A percentile compares a stretch with the other conserved stretches of the same genome.
phyloP scores from a whole-genome alignment of 2,329 filamentous ascomycete species.

The Ceratocystis eucalypticola region DNA sequence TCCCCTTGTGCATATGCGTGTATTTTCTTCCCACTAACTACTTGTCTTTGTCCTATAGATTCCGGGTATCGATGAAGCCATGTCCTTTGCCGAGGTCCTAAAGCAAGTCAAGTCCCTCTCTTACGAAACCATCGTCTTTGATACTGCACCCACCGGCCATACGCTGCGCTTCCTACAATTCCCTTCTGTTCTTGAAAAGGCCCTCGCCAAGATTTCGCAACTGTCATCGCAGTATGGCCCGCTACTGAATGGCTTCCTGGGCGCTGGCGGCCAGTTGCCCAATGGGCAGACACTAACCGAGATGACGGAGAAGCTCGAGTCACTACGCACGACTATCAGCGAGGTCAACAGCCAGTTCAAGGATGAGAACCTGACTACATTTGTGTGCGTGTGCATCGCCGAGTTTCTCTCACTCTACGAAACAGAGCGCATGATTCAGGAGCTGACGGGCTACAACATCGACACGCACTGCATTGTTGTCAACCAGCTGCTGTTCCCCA shows the following conservation, averaged over 20 bases:
- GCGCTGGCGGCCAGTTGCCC: conserved; percentile 58
- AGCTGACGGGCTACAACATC: conserved; percentile 82
- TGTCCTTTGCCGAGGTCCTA: conserved; percentile 97
- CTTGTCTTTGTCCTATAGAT: conserved; percentile 44
- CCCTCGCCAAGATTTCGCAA: conserved; percentile 90
- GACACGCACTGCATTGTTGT: conserved; percentile 97
- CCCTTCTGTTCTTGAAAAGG: conserved; percentile 94
- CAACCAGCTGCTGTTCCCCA: conserved; percentile 92
- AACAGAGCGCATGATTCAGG: conserved; percentile 99
- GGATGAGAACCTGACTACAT: conserved; percentile 86
- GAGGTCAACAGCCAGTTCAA: conserved; percentile 99
- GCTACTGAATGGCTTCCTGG: conserved; percentile 86
- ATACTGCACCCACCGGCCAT: conserved; percentile 94
- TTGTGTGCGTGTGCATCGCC: conserved; percentile 95
- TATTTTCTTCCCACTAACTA: not conserved
- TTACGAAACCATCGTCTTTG: conserved; percentile 98
- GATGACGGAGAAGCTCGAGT: conserved; percentile 88
- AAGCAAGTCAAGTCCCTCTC: conserved; percentile 98
- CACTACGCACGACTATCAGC: conserved; percentile 77
- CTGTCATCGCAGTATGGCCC: conserved; percentile 90
- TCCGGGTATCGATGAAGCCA: conserved; percentile 95
- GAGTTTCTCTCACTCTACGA: conserved; percentile 96
- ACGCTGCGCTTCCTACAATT: conserved; percentile 98
- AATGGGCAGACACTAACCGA: conserved; percentile 89
- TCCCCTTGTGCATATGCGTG: not conserved